Percentiles rank a stretch among this genome's conserved stretches.
Evolutionary conservation across 1,284 basidiomycete genomes (phyloP).

Genomic region (Schizophyllum amplum): DNA sequence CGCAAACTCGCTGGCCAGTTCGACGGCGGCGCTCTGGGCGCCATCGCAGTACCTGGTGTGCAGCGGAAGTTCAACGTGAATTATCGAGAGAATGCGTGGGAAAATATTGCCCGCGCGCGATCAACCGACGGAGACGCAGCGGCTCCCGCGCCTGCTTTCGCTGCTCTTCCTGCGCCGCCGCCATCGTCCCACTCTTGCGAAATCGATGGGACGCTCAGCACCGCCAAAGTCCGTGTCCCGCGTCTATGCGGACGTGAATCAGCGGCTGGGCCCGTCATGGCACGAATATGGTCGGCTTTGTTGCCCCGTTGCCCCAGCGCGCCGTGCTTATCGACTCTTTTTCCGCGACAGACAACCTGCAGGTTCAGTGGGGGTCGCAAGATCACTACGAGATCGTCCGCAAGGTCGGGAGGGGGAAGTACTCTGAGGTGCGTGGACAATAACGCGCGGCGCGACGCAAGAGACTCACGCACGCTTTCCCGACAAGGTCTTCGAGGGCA

Average conservation of each 20-base stretch:
- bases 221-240: constrained; percentile 57
- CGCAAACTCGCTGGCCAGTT: constrained; percentile 45
- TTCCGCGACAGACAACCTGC: constrained; percentile 64
- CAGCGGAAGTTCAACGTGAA: neutral
- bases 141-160: too few relatives aligned
- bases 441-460: too few relatives aligned
- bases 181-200: too few relatives aligned
- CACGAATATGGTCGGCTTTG: constrained; percentile 64
- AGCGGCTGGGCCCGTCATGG: constrained; percentile 66
- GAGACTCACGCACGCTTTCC: constrained; percentile 8
- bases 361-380: constrained; percentile 92
- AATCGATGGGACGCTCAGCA: too few relatives aligned
- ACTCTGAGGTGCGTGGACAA: constrained; percentile 71
- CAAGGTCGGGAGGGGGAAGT: constrained; percentile 95
- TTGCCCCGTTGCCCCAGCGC: constrained; percentile 13
- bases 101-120: too few relatives aligned
- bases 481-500: constrained; percentile 92
- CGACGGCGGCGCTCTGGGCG: constrained; percentile 21
- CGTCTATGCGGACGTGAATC: constrained; percentile 70
- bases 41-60: neutral
- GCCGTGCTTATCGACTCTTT: constrained; percentile 14
- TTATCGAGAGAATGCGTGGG: too few relatives aligned
- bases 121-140: too few relatives aligned
- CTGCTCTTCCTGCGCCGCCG: too few relatives aligned
- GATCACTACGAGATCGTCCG: constrained; percentile 98